Evolutionary conservation across 2,329 filamentous ascomycete genomes (phyloP).

Genomic region (Pyrenophora graminea): DNA sequence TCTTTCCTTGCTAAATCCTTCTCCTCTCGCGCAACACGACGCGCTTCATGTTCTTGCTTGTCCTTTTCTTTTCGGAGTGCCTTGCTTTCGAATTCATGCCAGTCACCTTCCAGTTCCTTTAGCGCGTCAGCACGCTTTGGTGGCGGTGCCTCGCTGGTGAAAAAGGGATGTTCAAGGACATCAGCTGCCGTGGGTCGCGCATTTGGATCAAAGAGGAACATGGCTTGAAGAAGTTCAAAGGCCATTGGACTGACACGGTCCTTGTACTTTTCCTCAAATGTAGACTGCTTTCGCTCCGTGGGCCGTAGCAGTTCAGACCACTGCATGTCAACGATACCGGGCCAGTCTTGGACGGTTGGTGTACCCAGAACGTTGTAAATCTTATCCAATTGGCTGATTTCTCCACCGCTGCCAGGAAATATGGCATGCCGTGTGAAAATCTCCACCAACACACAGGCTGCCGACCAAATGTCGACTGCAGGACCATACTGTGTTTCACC

Average conservation of each 20-base stretch:
- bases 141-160: slow-evolving; percentile 76
- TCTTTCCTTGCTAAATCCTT: slow-evolving; percentile 32
- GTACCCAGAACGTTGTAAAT: slow-evolving; percentile 94
- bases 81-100: slow-evolving; percentile 99
- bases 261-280: slow-evolving; percentile 82
- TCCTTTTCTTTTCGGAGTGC: slow-evolving; percentile 89
- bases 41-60: slow-evolving; percentile 62
- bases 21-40: slow-evolving; percentile 43
- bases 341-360: slow-evolving; percentile 83
- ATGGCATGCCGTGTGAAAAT: slow-evolving; percentile 94
- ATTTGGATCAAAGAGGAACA: slow-evolving; percentile 88
- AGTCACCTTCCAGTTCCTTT: slow-evolving; percentile 82
- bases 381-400: slow-evolving; percentile 93
- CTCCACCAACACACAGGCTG: slow-evolving; percentile 93
- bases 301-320: slow-evolving; percentile 95
- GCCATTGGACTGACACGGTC: slow-evolving; percentile 77
- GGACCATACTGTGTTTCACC: slow-evolving; percentile 96
- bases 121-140: slow-evolving; percentile 82
- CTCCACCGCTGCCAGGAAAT: slow-evolving; percentile 93
- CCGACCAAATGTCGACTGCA: slow-evolving; percentile 96
- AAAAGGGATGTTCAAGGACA: slow-evolving; percentile 86
- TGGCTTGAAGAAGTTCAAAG: slow-evolving; percentile 77
- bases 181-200: slow-evolving; percentile 82
- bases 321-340: slow-evolving; percentile 86
- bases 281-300: slow-evolving; percentile 69